Percentiles rank a stretch among this genome's conserved stretches.
Evolutionary conservation across 2,329 filamentous ascomycete species (phyloP).

Genomic region (Podosphaera fusca): DNA sequence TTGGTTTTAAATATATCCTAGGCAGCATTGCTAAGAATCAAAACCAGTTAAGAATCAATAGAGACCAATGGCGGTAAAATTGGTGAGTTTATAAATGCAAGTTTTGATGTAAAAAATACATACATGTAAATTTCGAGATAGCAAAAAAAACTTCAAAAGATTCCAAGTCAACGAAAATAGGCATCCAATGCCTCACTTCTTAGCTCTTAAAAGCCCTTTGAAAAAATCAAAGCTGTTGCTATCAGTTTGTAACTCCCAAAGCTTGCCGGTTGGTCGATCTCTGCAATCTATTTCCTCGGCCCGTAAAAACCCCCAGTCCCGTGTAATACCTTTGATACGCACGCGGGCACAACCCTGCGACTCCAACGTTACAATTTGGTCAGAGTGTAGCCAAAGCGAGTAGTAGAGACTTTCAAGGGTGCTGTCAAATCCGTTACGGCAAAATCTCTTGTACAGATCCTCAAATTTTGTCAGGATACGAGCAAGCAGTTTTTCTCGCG

Average conservation of each 20-base stretch:
- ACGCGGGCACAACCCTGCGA: slow-evolving; percentile 53
- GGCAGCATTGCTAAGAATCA: too few species aligned
- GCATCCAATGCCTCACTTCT: slow-evolving; percentile 18
- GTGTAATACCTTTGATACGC: slow-evolving; percentile 63
- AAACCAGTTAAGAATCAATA: too few species aligned
- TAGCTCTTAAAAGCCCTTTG: slow-evolving; percentile 62
- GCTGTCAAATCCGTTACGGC: slow-evolving; percentile 48
- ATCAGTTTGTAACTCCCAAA: slow-evolving; percentile 77
- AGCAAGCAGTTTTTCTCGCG: slow-evolving; percentile 60
- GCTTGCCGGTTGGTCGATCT: slow-evolving; percentile 50
- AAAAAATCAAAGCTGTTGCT: slow-evolving; percentile 98
- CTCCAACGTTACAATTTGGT: slow-evolving; percentile 52
- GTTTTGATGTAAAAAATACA: too few species aligned
- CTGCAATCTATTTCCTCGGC: slow-evolving; percentile 62
- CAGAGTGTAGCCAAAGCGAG: slow-evolving; percentile 62
- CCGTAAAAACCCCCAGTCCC: slow-evolving; percentile 71
- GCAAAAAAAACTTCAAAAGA: too few species aligned
- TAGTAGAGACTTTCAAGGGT: slow-evolving; percentile 61
- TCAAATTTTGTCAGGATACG: slow-evolving; percentile 61
- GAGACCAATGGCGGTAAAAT: too few species aligned
- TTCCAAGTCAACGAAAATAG: background rate
- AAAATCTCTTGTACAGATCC: slow-evolving; percentile 50
- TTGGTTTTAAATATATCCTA: too few species aligned
- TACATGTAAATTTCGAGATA: too few species aligned
- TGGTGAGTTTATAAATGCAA: too few species aligned